phyloP scores from a whole-genome alignment of 2,329 filamentous ascomycete genomes.

The Neospermospora avenae region DNA sequence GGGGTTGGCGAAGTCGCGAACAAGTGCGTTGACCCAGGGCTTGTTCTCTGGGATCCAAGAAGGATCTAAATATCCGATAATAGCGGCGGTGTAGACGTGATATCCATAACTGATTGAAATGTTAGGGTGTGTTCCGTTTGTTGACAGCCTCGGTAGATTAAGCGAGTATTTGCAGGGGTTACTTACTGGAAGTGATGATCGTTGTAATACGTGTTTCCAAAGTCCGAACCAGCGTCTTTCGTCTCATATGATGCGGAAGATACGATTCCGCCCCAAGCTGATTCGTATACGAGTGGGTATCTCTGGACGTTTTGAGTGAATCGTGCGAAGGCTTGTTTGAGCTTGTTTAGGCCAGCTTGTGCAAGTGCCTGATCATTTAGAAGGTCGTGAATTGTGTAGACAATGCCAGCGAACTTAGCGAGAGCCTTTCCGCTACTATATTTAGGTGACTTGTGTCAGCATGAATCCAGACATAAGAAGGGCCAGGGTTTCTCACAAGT shows the following conservation, averaged over 20 bases:
- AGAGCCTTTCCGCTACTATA: conserved; percentile 47
- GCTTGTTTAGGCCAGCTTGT: conserved; percentile 52
- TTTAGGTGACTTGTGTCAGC: conserved; percentile 25
- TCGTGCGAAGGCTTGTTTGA: conserved; percentile 63
- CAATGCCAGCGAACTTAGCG: conserved; percentile 70
- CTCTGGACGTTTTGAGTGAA: conserved; percentile 68
- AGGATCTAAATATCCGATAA: conserved; percentile 76
- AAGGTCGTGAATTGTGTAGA: conserved; percentile 64
- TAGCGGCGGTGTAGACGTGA: conserved; percentile 80
- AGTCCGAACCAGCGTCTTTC: conserved; percentile 70
- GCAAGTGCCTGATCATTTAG: conserved; percentile 56
- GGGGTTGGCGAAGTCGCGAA: conserved; percentile 81
- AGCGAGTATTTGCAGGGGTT: not conserved
- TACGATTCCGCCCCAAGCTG: conserved; percentile 75
- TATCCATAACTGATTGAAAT: conserved; percentile 61
- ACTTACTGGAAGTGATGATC: conserved; percentile 63
- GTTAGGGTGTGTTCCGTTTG: not conserved
- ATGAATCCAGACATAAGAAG: not conserved
- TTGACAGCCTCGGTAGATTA: not conserved
- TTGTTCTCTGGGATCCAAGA: conserved; percentile 71
- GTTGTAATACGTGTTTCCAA: conserved; percentile 86
- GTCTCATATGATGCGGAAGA: conserved; percentile 71
- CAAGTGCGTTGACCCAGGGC: conserved; percentile 77
- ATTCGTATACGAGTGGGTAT: conserved; percentile 62
- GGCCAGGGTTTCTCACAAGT: conserved; percentile 79